A percentile compares a stretch with the other conserved stretches of the same genome.
Conservation (phyloP, 2,329 filamentous ascomycete species). For the Xylariaceae sp. region DNA sequence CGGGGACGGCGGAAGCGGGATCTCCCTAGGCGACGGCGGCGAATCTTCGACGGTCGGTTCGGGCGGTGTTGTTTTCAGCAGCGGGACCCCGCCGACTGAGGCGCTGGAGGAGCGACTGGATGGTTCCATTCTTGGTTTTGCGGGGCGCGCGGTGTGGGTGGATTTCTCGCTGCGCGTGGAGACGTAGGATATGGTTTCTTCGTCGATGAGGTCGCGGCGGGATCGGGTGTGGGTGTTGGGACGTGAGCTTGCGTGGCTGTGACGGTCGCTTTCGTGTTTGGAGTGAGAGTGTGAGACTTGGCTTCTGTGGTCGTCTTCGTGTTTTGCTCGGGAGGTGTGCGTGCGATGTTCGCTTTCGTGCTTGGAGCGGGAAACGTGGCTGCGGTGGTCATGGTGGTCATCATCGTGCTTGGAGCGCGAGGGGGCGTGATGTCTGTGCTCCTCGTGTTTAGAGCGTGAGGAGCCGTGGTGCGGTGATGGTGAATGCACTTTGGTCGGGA, state of each 20-base stretch:
- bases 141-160: conserved; percentile 32
- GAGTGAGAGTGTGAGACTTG: conserved; percentile 8
- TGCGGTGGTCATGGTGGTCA: conserved; percentile 4
- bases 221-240: conserved; percentile 12
- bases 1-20: background rate
- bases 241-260: conserved; percentile 25
- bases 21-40: background rate
- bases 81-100: conserved; percentile 36
- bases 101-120: conserved; percentile 24
- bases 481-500: background rate
- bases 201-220: conserved; percentile 32
- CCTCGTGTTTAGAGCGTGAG: too few species aligned
- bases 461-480: too few species aligned
- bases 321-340: conserved; percentile 12
- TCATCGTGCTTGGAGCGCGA: background rate
- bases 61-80: conserved; percentile 30
- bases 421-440: too few species aligned
- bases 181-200: conserved; percentile 37
- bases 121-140: conserved; percentile 15
- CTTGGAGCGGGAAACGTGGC: conserved; percentile 14
- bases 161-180: conserved; percentile 40
- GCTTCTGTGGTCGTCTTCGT: conserved; percentile 11
- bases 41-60: conserved; percentile 3
- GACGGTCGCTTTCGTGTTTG: background rate
- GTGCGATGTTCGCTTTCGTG: conserved; percentile 7